phyloP scores from a whole-genome alignment of 2,329 filamentous ascomycete species.

The Taxawa tesnikishii region DNA sequence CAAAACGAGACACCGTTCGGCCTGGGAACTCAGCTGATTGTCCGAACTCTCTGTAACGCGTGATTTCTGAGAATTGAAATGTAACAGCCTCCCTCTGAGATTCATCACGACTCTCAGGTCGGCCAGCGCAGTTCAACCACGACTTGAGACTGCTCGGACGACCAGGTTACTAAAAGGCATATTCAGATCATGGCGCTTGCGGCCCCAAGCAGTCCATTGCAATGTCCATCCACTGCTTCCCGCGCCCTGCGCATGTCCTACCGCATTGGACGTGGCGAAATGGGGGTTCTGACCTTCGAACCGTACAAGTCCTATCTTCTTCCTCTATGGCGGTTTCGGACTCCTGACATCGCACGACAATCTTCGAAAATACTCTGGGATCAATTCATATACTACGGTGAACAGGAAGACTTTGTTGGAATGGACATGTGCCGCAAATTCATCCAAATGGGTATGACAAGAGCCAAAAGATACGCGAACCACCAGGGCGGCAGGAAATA shows the following conservation, averaged over 20 bases:
- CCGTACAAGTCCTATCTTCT: slow-evolving; percentile 50
- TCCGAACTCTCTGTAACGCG: no score
- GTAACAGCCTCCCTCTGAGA: no score
- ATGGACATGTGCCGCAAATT: slow-evolving; percentile 55
- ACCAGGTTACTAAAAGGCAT: no score
- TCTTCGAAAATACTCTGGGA: slow-evolving; percentile 37
- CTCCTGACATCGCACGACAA: slow-evolving; percentile 35
- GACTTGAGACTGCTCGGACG: no score
- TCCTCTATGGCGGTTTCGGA: slow-evolving; percentile 49
- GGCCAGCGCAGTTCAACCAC: no score
- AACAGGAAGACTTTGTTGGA: slow-evolving; percentile 44
- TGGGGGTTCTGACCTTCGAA: slow-evolving; percentile 49
- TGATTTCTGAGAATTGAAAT: no score
- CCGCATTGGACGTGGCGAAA: slow-evolving; percentile 47
- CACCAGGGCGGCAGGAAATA: slow-evolving; percentile 32
- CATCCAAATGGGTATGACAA: slow-evolving; percentile 54
- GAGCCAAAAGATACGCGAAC: slow-evolving; percentile 48
- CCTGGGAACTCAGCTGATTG: no score
- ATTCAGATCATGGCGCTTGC: no score
- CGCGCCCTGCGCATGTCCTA: slow-evolving; percentile 35
- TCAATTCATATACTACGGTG: slow-evolving; percentile 41
- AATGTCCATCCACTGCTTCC: slow-evolving; percentile 40
- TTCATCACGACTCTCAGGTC: no score
- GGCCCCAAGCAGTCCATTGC: slow-evolving; percentile 38
- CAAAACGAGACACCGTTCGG: no score